Percentiles rank a stretch among this genome's conserved stretches.
Evolutionary conservation across 257 asterid genomes (phyloP).

Genomic region (Solanum pennellii): DNA sequence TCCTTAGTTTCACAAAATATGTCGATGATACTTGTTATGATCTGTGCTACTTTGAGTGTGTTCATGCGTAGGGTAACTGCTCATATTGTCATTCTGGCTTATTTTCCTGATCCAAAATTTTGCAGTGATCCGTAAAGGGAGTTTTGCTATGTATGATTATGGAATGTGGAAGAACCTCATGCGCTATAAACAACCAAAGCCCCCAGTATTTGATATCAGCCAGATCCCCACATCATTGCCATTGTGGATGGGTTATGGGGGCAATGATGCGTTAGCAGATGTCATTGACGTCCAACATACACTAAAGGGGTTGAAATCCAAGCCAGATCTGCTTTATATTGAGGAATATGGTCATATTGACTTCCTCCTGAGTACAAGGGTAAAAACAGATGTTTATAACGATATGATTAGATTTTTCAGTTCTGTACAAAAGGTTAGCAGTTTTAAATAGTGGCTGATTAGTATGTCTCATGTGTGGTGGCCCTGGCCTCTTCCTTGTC

Average conservation of each 20-base stretch:
- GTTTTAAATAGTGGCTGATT: neutral
- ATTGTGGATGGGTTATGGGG: constrained; percentile 91
- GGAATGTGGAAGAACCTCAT: constrained; percentile 61
- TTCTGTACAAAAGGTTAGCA: constrained; percentile 22
- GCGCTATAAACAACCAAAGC: constrained; percentile 49
- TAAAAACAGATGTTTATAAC: constrained; percentile 71
- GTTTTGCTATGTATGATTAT: constrained; percentile 75
- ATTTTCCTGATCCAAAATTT: constrained; percentile 4
- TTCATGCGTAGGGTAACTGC: neutral
- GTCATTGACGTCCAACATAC: constrained; percentile 62
- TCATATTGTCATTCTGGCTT: neutral
- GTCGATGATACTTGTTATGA: neutral
- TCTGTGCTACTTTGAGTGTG: neutral
- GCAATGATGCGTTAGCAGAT: constrained; percentile 80
- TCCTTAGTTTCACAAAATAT: neutral
- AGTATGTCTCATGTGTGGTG: neutral
- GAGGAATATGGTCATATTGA: constrained; percentile 87
- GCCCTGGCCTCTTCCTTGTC: neutral
- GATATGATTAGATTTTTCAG: constrained; percentile 55
- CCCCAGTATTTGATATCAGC: constrained; percentile 67
- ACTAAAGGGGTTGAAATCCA: constrained; percentile 37
- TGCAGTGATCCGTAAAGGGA: constrained; percentile 90
- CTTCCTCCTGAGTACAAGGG: constrained; percentile 57
- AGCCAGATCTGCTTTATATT: constrained; percentile 68
- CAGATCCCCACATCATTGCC: constrained; percentile 67